Percentiles rank a stretch among this genome's conserved stretches.
Conservation (phyloP, 2,329 filamentous ascomycete species). For the Alternaria sp. region DNA sequence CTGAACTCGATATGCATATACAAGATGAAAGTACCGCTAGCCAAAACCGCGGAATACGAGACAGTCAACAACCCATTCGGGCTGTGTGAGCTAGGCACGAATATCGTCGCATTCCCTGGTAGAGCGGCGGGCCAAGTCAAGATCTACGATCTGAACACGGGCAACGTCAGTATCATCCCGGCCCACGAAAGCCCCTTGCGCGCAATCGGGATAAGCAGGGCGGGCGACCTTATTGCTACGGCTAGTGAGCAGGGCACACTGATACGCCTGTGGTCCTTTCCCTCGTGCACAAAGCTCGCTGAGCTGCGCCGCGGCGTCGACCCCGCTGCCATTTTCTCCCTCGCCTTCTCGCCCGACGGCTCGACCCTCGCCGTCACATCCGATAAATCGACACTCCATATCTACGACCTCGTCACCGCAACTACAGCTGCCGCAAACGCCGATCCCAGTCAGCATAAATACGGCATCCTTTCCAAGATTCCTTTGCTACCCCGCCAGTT, state of each 20-base stretch:
- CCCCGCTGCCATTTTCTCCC: slow-evolving; percentile 82
- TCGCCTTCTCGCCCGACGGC: slow-evolving; percentile 85
- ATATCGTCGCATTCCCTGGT: slow-evolving; percentile 84
- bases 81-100: slow-evolving; percentile 77
- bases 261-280: slow-evolving; percentile 83
- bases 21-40: slow-evolving; percentile 75
- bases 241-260: slow-evolving; percentile 94
- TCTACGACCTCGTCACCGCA: slow-evolving; percentile 78
- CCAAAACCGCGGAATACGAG: slow-evolving; percentile 77
- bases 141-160: slow-evolving; percentile 77
- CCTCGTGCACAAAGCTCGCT: slow-evolving; percentile 78
- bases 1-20: slow-evolving; percentile 85
- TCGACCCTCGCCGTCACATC: slow-evolving; percentile 88
- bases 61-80: slow-evolving; percentile 86
- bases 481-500: slow-evolving; percentile 87
- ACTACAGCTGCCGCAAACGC: slow-evolving; percentile 8
- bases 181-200: slow-evolving; percentile 83
- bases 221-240: slow-evolving; percentile 84
- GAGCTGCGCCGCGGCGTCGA: slow-evolving; percentile 92
- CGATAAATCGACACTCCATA: slow-evolving; percentile 93
- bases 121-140: slow-evolving; percentile 88
- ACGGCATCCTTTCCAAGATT: slow-evolving; percentile 83
- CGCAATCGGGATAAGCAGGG: slow-evolving; percentile 79
- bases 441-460: slow-evolving; percentile 63
- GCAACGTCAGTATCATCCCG: slow-evolving; percentile 90